A percentile compares a stretch with the other conserved stretches of the same genome.
These are phyloP conservation scores for Pythium plurisporium DNA, from an alignment of 352 stramenopile genomes.

Conservation along the genomic window DNA sequence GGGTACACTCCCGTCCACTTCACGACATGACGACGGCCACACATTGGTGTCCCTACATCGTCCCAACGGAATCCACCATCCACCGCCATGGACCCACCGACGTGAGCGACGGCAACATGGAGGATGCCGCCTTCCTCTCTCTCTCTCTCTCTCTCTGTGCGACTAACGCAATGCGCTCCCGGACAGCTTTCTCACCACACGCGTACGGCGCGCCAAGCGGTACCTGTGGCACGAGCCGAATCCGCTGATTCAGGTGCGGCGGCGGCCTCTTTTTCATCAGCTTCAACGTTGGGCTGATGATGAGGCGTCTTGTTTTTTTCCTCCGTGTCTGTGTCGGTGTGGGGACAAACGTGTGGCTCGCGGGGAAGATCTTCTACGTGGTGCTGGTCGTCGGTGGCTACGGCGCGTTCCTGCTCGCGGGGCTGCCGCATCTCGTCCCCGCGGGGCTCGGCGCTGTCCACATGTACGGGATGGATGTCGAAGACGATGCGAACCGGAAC, in stretches of 20 bases:
- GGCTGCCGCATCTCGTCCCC: conserved; percentile 39
- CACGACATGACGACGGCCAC: conserved; percentile 1
- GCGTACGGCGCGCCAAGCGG: conserved; percentile 11
- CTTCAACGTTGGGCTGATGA: no score
- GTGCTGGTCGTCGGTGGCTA: conserved; percentile 54
- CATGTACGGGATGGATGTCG: conserved; percentile 25
- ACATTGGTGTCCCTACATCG: no score
- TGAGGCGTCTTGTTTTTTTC: not conserved
- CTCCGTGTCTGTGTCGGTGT: not conserved
- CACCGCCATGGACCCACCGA: not conserved
- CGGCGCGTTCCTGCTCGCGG: conserved; percentile 43
- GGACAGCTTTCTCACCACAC: no score
- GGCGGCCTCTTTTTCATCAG: no score
- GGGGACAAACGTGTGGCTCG: conserved; percentile 3
- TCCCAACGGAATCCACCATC: not conserved
- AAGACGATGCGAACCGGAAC: not conserved
- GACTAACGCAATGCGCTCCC: no score
- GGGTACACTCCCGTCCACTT: not conserved
- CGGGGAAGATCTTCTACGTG: conserved; percentile 60
- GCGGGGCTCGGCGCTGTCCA: conserved; percentile 35
- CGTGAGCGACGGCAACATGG: not conserved
- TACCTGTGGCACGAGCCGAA: conserved; percentile 30
- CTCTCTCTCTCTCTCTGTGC: not conserved
- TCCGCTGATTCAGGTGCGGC: conserved; percentile 32
- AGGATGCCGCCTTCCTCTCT: not conserved